phyloP scores from a whole-genome alignment of 1,139 yeast species.

The Wickerhamomyces sp. region DNA sequence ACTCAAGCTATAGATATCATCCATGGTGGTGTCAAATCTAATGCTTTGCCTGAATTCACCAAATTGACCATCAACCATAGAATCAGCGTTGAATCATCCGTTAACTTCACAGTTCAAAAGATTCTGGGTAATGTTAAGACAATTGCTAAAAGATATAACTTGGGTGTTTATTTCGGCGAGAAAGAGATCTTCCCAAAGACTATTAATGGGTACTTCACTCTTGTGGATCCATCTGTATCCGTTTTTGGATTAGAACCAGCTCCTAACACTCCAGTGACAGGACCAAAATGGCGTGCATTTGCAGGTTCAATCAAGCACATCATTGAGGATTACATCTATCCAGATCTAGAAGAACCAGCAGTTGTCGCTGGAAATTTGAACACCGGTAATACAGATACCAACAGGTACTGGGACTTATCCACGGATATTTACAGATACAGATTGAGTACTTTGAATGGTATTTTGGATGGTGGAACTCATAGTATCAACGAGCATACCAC shows the following conservation, averaged over 20 bases:
- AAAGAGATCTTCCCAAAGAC: constrained; percentile 26
- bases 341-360: constrained; percentile 12
- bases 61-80: constrained; percentile 49
- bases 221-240: constrained; percentile 24
- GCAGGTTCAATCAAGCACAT: constrained; percentile 53
- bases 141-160: constrained; percentile 40
- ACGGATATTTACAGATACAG: constrained; percentile 49
- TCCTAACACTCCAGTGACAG: constrained; percentile 48
- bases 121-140: constrained; percentile 33
- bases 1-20: constrained; percentile 56
- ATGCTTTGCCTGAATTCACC: constrained; percentile 69
- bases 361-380: constrained; percentile 45
- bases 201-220: constrained; percentile 35
- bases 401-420: constrained; percentile 53
- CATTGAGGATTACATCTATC: constrained; percentile 42
- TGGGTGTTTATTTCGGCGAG: constrained; percentile 42
- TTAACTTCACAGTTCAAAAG: constrained; percentile 36
- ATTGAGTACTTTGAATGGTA: constrained; percentile 9
- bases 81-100: constrained; percentile 43
- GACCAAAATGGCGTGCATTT: constrained; percentile 44
- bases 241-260: constrained; percentile 43
- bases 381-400: constrained; percentile 64
- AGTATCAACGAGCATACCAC: constrained; percentile 48
- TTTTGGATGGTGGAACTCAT: constrained; percentile 28
- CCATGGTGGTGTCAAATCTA: constrained; percentile 52